A percentile compares a stretch with the other conserved stretches of the same genome.
Conservation (phyloP, 495 filamentous ascomycete genomes). For the Penicillium lividum region DNA sequence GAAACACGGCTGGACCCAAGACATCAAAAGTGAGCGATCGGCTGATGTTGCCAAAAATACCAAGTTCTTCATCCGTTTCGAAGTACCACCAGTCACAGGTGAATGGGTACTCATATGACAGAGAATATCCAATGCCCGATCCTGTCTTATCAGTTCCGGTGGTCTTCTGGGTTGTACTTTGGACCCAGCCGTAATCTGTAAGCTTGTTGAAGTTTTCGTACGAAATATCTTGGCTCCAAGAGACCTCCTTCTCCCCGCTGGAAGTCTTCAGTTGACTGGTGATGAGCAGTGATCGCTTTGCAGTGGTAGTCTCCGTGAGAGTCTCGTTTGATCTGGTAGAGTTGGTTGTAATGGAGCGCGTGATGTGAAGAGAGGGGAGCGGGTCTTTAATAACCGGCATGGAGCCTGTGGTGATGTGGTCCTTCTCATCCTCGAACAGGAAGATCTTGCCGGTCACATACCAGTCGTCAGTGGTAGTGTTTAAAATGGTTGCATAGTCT, state of each 20-base stretch:
- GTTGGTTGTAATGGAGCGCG: background rate
- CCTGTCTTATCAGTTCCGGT: background rate
- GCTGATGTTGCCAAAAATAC: background rate
- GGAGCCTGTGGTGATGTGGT: background rate
- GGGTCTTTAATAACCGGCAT: slow-evolving; percentile 5
- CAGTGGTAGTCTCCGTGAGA: background rate
- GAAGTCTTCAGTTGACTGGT: background rate
- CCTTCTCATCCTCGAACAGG: slow-evolving; percentile 1
- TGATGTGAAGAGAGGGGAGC: background rate
- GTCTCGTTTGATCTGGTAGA: background rate
- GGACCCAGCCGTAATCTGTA: background rate
- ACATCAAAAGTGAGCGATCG: slow-evolving; percentile 4
- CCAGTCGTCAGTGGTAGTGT: background rate
- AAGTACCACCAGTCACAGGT: slow-evolving; percentile 3
- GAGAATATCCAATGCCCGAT: background rate
- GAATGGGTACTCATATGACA: slow-evolving; percentile 4
- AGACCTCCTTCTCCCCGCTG: background rate
- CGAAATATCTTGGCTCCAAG: background rate
- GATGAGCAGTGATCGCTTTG: background rate
- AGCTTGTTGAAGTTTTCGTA: slow-evolving; percentile 3
- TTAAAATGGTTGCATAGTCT: background rate
- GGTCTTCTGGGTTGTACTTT: background rate
- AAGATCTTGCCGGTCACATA: slow-evolving; percentile 3
- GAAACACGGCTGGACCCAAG: background rate
- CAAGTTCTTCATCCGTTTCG: background rate